phyloP scores from a whole-genome alignment of 2,329 filamentous ascomycete genomes.

The Malbranchea zuffiana region DNA sequence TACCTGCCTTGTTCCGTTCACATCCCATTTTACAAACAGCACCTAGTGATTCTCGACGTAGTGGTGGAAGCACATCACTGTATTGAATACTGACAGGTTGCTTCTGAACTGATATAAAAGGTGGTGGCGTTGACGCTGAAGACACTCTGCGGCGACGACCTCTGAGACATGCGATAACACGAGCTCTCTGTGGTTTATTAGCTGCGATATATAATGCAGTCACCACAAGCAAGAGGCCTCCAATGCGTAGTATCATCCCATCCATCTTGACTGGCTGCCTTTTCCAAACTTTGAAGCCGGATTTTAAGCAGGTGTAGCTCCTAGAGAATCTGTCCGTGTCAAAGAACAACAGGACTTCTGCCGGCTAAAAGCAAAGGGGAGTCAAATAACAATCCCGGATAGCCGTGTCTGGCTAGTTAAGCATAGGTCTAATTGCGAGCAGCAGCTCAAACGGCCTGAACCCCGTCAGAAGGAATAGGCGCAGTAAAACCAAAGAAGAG shows the following conservation, averaged over 20 bases:
- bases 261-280: too few species aligned
- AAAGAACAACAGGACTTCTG: too few species aligned
- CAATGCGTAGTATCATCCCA: constrained; percentile 13
- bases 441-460: too few species aligned
- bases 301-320: too few species aligned
- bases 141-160: constrained; percentile 35
- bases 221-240: constrained; percentile 17
- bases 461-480: too few species aligned
- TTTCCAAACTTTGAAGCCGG: too few species aligned
- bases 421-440: too few species aligned
- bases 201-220: constrained; percentile 22
- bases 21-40: constrained; percentile 20
- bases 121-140: constrained; percentile 43
- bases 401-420: too few species aligned
- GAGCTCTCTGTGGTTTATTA: constrained; percentile 25
- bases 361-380: too few species aligned
- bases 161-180: constrained; percentile 31
- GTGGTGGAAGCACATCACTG: constrained; percentile 43
- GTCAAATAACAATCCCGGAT: too few species aligned
- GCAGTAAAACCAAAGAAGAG: too few species aligned
- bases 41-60: constrained; percentile 38
- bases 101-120: constrained; percentile 20
- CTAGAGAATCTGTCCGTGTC: too few species aligned
- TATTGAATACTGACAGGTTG: constrained; percentile 24
- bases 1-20: constrained; percentile 14